phyloP scores from a whole-genome alignment of 371 early-diverging fungal species.

The Gilbertella persicaria region DNA sequence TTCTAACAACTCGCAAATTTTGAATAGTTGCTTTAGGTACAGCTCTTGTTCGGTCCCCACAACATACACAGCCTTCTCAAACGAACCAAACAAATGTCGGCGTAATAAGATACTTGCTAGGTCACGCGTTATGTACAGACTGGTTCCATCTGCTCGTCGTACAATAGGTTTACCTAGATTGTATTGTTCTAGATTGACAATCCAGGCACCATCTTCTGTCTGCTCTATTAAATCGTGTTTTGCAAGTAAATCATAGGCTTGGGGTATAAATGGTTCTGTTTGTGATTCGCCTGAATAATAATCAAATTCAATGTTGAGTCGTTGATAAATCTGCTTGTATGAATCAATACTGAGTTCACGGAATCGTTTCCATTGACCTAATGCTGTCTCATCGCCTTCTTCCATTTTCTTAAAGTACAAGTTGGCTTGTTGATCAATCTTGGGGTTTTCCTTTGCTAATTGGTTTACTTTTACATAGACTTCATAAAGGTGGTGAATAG shows the following conservation, averaged over 20 bases:
- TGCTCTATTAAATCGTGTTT: slow-evolving; percentile 54
- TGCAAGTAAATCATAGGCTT: slow-evolving; percentile 67
- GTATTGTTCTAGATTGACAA: slow-evolving; percentile 71
- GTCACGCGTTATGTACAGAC: slow-evolving; percentile 96
- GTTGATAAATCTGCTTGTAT: slow-evolving; percentile 86
- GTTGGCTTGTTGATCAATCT: slow-evolving; percentile 76
- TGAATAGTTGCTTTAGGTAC: slow-evolving; percentile 94
- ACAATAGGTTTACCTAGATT: slow-evolving; percentile 78
- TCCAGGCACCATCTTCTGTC: slow-evolving; percentile 70
- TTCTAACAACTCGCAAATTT: slow-evolving; percentile 71
- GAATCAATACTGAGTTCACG: slow-evolving; percentile 85
- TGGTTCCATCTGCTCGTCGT: slow-evolving; percentile 89
- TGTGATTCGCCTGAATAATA: slow-evolving; percentile 96
- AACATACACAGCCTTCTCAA: slow-evolving; percentile 91
- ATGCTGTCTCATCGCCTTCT: slow-evolving; percentile 74
- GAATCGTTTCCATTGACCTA: slow-evolving; percentile 85
- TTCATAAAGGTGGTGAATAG: slow-evolving; percentile 93
- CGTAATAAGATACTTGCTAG: slow-evolving; percentile 91
- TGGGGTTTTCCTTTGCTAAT: slow-evolving; percentile 58
- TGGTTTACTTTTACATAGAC: slow-evolving; percentile 94
- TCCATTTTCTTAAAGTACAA: slow-evolving; percentile 95
- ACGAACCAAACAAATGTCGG: slow-evolving; percentile 64
- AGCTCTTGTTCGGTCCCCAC: slow-evolving; percentile 89
- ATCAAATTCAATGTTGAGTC: slow-evolving; percentile 92
- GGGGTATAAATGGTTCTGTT: slow-evolving; percentile 72